Conservation (phyloP, 257 asterid genomes). For the Nyctanthes arbortristis region DNA sequence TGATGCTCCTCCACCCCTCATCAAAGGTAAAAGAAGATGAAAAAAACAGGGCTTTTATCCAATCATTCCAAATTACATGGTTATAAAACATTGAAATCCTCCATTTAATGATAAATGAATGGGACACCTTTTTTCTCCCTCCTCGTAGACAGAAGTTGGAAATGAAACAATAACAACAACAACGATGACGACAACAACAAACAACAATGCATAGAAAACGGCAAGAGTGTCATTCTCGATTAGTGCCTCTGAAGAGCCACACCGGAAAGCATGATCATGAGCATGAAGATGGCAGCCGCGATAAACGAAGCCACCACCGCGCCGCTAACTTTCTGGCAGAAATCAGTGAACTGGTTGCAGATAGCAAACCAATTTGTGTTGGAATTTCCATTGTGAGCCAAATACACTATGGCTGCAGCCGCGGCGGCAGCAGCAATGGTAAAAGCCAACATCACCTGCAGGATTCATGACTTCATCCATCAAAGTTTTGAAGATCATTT, state of each 20-base stretch:
- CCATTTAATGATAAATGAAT: too few species aligned
- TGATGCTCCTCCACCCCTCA: background rate
- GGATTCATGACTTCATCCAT: background rate
- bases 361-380: slow-evolving; percentile 75
- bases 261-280: slow-evolving; percentile 67
- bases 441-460: slow-evolving; percentile 59
- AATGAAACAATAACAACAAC: background rate
- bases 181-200: background rate
- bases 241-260: slow-evolving; percentile 59
- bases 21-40: too few species aligned
- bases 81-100: background rate
- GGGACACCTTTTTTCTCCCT: too few species aligned
- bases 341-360: slow-evolving; percentile 71
- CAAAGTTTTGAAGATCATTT: too few species aligned
- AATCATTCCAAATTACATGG: background rate
- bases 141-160: background rate
- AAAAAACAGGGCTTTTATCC: too few species aligned
- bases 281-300: slow-evolving; percentile 49
- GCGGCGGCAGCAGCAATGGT: slow-evolving; percentile 70
- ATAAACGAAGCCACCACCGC: slow-evolving; percentile 85
- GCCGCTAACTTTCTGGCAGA: slow-evolving; percentile 78
- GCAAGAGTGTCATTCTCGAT: background rate
- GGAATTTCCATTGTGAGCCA: slow-evolving; percentile 79
- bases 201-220: background rate
- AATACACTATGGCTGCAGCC: slow-evolving; percentile 74